These are phyloP conservation scores for Aspergillus vadensis DNA, from an alignment of 2,329 filamentous ascomycete genomes.

Conservation along the genomic window DNA sequence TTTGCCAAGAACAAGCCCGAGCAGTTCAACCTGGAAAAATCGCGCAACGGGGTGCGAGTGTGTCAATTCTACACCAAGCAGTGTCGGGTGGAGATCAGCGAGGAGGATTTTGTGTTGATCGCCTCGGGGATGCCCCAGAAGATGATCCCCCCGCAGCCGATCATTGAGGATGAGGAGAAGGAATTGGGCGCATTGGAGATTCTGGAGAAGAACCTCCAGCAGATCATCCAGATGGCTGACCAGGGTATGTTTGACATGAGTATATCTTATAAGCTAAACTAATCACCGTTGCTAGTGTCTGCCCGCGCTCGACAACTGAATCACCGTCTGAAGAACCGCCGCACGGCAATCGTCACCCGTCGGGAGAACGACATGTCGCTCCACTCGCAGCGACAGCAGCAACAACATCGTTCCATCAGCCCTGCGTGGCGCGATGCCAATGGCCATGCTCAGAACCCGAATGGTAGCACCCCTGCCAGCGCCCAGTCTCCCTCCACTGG, in stretches of 20 bases:
- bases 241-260: conserved; percentile 54
- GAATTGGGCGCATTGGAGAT: conserved; percentile 84
- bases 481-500: conserved; percentile 53
- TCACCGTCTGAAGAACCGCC: conserved; percentile 74
- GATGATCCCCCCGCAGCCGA: conserved; percentile 76
- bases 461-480: conserved; percentile 33
- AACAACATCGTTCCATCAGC: conserved; percentile 35
- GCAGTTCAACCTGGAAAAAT: conserved; percentile 73
- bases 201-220: conserved; percentile 73
- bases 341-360: conserved; percentile 69
- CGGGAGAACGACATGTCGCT: conserved; percentile 51
- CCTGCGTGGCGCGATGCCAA: conserved; percentile 43
- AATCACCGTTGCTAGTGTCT: conserved; percentile 53
- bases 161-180: conserved; percentile 82
- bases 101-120: conserved; percentile 85
- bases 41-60: conserved; percentile 67
- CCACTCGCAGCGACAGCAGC: conserved; percentile 29
- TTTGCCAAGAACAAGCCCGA: conserved; percentile 79
- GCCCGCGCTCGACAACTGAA: conserved; percentile 76
- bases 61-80: conserved; percentile 84
- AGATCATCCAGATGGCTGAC: conserved; percentile 79
- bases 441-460: conserved; percentile 27
- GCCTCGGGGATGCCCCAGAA: conserved; percentile 80
- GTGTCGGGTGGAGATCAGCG: conserved; percentile 77
- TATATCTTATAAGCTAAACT: not conserved